phyloP scores from a whole-genome alignment of 768 basidiomycete species.

The Neoboletus brunneissimus region DNA sequence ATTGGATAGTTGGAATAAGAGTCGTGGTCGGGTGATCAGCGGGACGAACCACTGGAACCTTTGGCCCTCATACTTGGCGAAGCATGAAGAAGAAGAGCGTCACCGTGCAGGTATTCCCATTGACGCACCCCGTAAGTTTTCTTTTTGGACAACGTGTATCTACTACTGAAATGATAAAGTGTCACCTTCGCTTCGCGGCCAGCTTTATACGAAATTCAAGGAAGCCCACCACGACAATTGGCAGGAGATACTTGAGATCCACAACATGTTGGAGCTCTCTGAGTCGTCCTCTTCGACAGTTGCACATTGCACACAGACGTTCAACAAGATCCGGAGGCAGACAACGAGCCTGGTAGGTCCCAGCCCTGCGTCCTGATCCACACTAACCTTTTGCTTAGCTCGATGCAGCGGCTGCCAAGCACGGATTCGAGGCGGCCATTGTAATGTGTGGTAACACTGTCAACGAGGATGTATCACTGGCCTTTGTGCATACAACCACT shows the following conservation, averaged over 20 bases:
- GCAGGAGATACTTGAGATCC: no score
- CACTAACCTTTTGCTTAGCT: not conserved
- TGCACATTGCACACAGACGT: not conserved
- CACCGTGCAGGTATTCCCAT: not conserved
- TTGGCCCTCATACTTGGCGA: not conserved
- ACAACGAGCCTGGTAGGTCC: not conserved
- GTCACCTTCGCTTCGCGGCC: no score
- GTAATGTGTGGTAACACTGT: not conserved
- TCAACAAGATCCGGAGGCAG: not conserved
- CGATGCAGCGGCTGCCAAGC: not conserved
- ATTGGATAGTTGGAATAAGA: slow-evolving; percentile 2
- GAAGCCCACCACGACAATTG: not conserved
- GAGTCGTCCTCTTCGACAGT: not conserved
- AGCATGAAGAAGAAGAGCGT: not conserved
- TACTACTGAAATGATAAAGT: no score
- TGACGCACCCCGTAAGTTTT: not conserved
- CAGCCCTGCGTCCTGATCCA: not conserved
- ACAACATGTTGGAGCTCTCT: no score
- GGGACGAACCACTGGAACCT: slow-evolving; percentile 2
- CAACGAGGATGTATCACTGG: not conserved
- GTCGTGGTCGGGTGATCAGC: not conserved
- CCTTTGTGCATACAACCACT: no score
- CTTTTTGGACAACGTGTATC: not conserved
- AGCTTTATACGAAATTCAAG: slow-evolving; percentile 1
- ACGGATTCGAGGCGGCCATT: not conserved